Base-by-base conservation (phyloP, 768 basidiomycete genomes). In the Austroboletus festivus region DNA sequence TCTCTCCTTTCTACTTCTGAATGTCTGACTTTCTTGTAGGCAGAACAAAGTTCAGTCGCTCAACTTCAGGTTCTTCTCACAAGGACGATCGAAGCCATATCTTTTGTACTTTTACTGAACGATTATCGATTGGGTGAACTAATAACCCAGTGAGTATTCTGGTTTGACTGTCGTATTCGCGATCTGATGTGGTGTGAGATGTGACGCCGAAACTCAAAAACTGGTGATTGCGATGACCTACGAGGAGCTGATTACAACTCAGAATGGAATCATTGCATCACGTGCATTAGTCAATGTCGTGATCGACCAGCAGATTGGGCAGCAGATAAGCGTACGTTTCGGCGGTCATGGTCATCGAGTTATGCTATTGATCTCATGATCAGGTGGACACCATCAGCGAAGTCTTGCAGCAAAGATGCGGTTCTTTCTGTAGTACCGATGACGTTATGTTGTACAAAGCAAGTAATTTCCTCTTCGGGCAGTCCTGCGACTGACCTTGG, bases 391-490 rank as follows among this genome's bases (percentile, higher is more conserved):
- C 93, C 6, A 89, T 99, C 66, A 95, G 92, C 63, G 93, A 97
- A 59, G 83, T 93, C 37, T 71, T 99, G 33, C 95, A 98, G 62
- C 85, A 89, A 59, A 79, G 93, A 64, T 99, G 96, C 57, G 94
- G 95, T 3, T 91, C 93, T 13, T 98, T 98, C 78, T 97, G 93
- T 68, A 94, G 94, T 57, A 86, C 94, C 2, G 96, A 97, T 61
- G 96, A 99, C 69, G 96, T 99, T 38, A 89, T 96, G 79, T 69
- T 96, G 23, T 97, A 98, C 74, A 99, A 99, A 76, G 93, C 83
- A 57, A 48, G 70, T 56, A 24, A 22, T 47, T 38, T 46, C 34
- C 47, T 44, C 12, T 44, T 12, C 16, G 35, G 44, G 40, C 38
- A 31, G 33, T 38, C n/a, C 19, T n/a, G 42, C 39, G 30, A 40